A percentile compares a stretch with the other conserved stretches of the same genome.
phyloP scores from a whole-genome alignment of 495 filamentous ascomycete genomes.

The Parmelia sp. region DNA sequence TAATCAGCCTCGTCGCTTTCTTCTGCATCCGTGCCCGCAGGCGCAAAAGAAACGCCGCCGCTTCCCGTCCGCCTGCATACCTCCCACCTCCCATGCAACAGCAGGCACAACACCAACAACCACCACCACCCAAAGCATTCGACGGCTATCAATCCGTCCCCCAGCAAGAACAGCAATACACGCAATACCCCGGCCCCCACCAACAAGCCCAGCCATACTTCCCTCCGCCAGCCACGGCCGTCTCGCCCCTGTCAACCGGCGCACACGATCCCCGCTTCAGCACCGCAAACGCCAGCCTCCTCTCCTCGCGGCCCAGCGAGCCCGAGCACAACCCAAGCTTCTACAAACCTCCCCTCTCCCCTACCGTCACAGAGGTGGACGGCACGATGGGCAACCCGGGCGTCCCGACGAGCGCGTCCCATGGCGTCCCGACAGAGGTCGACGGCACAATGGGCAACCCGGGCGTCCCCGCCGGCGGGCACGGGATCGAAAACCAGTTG shows the following conservation, averaged over 20 bases:
- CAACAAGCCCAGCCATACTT: background rate
- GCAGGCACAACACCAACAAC: constrained; percentile 8
- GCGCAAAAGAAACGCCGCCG: constrained; percentile 7
- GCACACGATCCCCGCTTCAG: constrained; percentile 7
- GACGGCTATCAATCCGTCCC: constrained; percentile 16
- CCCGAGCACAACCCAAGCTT: constrained; percentile 7
- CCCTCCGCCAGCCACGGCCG: background rate
- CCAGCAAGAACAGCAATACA: constrained; percentile 19
- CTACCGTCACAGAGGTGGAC: constrained; percentile 17
- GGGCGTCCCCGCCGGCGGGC: background rate
- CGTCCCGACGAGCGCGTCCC: background rate
- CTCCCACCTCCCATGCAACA: constrained; percentile 9
- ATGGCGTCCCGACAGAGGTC: constrained; percentile 17
- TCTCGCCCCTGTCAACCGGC: constrained; percentile 1
- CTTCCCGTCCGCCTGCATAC: constrained; percentile 12
- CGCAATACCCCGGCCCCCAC: constrained; percentile 2
- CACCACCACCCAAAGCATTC: constrained; percentile 15
- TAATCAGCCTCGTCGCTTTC: constrained; percentile 11
- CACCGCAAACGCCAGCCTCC: background rate
- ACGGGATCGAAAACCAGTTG: background rate
- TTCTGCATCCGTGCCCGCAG: constrained; percentile 17
- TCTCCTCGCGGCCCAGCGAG: constrained; percentile 1
- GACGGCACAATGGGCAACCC: constrained; percentile 17
- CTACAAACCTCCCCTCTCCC: constrained; percentile 15
- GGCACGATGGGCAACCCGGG: constrained; percentile 10